Evolutionary conservation across 495 filamentous ascomycete genomes (phyloP), one percentile per base, ranked within the genome.

Genomic region (Xylaria sp.): DNA sequence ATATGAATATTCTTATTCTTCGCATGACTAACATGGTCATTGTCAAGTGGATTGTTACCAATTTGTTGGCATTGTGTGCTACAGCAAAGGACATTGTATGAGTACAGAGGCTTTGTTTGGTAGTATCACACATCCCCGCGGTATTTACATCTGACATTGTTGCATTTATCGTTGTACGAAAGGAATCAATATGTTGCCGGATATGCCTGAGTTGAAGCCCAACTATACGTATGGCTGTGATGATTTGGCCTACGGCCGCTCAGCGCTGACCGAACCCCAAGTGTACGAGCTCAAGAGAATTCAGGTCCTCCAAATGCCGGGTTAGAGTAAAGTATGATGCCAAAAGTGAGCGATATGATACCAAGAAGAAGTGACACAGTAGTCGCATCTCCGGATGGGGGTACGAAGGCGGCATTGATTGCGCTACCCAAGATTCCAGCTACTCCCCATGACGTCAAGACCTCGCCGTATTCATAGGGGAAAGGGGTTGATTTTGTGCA

Each of bases 381-480:
- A 11, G 59, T n/a, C 37, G 37, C 59, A 4, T 62, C 37, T 11
- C 59, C 59, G 2, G 37, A 62, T 41, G 37, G 8, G 37, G 59
- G 29, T 19, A 62, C 1, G 21, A 41, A 62, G 12, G 26, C 29
- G 9, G 61, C 61, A 64, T 64, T 44, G 2, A 46, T 46, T 33
- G 17, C 21, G 37, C 17, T 48, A 26, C 61, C 41, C 15, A 64
- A 1, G 17, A 46, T 33, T 14, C 61, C 41, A 64, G 61, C 61
- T 31, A 33, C 24, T 24, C 59, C 61, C 61, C 61, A 64, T 31
- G 61, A 40, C 24, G 17, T 46, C 61, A 46, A 46, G 7, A 46
- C 61, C 26, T 33, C 11, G 14, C 61, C 61, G 21, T 64, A 64
- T 33, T 64, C 61, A 64, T n/a, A 14, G 12, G 37, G 12, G 61